These are phyloP conservation scores for Mallotus repandus DNA, from an alignment of 441 rosid species.

Conservation along the genomic window DNA sequence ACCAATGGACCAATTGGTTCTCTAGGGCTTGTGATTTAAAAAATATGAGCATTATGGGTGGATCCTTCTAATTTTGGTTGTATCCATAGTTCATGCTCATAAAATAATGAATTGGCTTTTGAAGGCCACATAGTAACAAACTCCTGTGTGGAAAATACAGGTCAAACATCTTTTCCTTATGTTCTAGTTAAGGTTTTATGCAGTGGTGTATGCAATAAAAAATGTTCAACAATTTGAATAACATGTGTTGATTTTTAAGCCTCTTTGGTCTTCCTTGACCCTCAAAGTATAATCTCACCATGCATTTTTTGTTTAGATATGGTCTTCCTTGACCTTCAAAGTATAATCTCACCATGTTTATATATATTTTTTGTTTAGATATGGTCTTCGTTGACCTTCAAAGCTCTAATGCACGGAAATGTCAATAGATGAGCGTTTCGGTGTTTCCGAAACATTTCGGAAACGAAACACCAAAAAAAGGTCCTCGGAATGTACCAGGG, in stretches of 20 bases:
- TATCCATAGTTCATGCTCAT: conserved; percentile 66
- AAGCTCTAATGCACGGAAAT: no score
- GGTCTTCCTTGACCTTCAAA: background rate
- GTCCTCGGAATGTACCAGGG: no score
- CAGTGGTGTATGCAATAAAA: background rate
- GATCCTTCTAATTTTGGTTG: conserved; percentile 60
- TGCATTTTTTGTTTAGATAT: background rate
- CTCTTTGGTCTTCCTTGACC: background rate
- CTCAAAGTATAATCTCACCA: background rate
- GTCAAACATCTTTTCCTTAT: conserved; percentile 43
- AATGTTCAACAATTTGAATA: background rate
- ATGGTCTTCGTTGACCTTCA: no score
- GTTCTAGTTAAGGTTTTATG: conserved; percentile 1
- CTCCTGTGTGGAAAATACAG: conserved; percentile 76
- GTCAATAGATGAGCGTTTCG: no score
- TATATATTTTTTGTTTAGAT: background rate
- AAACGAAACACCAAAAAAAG: no score
- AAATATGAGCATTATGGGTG: conserved; percentile 45
- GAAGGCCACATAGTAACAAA: conserved; percentile 65
- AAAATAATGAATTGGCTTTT: conserved; percentile 53
- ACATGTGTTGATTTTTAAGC: background rate
- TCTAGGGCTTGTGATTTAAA: background rate
- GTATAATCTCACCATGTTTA: background rate
- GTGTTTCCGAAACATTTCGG: no score
- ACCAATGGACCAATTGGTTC: background rate